Conservation (phyloP, 1,284 basidiomycete genomes). For the Inonotus hispidus region DNA sequence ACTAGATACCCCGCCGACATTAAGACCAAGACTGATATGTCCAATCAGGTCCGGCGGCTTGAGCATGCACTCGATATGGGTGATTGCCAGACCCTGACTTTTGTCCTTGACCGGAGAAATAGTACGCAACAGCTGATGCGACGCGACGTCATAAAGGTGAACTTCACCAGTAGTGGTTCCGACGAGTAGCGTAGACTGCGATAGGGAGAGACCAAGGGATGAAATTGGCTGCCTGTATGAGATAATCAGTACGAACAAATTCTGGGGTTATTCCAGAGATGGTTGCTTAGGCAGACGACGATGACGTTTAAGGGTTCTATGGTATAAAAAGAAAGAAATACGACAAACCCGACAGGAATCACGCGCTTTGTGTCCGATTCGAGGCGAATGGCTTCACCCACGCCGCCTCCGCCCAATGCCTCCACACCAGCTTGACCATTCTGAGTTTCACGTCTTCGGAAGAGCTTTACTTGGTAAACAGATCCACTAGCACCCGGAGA, state of each 20-base stretch:
- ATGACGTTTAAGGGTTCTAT: background rate
- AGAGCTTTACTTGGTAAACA: conserved; percentile 79
- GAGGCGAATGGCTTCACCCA: conserved; percentile 61
- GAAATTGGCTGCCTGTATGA: conserved; percentile 56
- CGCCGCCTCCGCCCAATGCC: conserved; percentile 72
- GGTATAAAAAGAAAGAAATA: conserved; percentile 12
- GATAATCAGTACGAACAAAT: conserved; percentile 19
- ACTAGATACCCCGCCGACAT: conserved; percentile 39
- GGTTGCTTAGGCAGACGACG: background rate
- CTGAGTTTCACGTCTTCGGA: conserved; percentile 52
- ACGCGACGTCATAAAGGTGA: conserved; percentile 81
- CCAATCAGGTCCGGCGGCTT: conserved; percentile 82
- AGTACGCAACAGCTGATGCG: conserved; percentile 83
- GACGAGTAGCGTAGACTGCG: conserved; percentile 65
- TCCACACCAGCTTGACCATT: conserved; percentile 45
- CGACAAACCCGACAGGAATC: conserved; percentile 55
- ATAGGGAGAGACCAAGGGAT: conserved; percentile 68
- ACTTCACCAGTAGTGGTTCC: conserved; percentile 75
- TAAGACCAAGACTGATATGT: conserved; percentile 56
- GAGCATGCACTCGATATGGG: conserved; percentile 69
- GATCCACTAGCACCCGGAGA: conserved; percentile 46
- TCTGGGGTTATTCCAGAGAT: conserved; percentile 4
- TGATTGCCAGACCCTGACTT: conserved; percentile 58
- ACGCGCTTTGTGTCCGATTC: conserved; percentile 49
- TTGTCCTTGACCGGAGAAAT: conserved; percentile 57